phyloP scores from a whole-genome alignment of 305 asterid genomes.

The Fraxinus greggii region DNA sequence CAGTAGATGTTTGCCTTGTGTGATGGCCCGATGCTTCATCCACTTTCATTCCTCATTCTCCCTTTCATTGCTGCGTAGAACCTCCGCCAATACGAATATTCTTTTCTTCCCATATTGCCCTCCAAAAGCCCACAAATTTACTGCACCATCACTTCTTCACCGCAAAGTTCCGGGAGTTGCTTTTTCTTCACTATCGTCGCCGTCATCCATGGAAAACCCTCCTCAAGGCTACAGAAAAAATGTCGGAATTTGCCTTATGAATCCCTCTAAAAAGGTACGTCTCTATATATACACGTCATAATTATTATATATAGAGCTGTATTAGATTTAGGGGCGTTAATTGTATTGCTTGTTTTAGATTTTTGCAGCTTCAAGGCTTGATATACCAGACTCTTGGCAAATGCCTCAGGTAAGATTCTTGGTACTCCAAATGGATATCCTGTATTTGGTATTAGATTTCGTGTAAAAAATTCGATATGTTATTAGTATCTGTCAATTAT shows the following conservation, averaged over 20 bases:
- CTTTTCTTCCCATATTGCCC: conserved; percentile 31
- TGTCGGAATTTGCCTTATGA: conserved; percentile 86
- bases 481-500: not conserved
- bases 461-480: not conserved
- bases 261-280: conserved; percentile 50
- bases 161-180: conserved; percentile 16
- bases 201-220: conserved; percentile 74
- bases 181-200: conserved; percentile 25
- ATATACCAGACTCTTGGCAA: conserved; percentile 92
- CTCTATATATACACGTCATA: not conserved
- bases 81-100: conserved; percentile 10
- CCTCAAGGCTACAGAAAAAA: conserved; percentile 83
- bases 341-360: conserved; percentile 39
- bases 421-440: not conserved
- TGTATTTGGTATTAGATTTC: not conserved
- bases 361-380: conserved; percentile 94
- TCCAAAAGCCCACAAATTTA: conserved; percentile 25
- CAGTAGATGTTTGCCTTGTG: not conserved
- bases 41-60: conserved; percentile 6
- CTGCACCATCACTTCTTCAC: conserved; percentile 21
- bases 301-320: not conserved
- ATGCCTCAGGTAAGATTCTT: conserved; percentile 84
- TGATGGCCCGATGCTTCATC: conserved; percentile 36
- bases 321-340: not conserved
- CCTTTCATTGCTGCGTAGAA: conserved; percentile 28